A percentile compares a stretch with the other conserved stretches of the same genome.
These are phyloP conservation scores for Chaetomium olivaceum DNA, from an alignment of 2,329 filamentous ascomycete genomes.

Conservation along the genomic window DNA sequence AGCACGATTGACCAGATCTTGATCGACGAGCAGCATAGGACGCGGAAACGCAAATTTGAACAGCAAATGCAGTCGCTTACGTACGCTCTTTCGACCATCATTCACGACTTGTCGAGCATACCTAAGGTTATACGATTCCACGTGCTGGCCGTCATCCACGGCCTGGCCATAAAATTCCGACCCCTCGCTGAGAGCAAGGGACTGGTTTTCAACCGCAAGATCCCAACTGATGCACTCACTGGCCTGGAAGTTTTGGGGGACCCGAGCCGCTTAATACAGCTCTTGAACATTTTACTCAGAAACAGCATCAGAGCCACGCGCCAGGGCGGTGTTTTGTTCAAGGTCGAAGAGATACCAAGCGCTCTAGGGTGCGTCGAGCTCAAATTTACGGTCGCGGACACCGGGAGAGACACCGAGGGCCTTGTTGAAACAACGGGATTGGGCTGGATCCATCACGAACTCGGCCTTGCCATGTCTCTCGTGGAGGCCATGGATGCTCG, in stretches of 20 bases:
- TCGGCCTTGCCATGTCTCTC: constrained; percentile 80
- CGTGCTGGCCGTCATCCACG: constrained; percentile 69
- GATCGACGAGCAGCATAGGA: no score
- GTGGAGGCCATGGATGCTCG: constrained; percentile 76
- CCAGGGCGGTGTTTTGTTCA: constrained; percentile 67
- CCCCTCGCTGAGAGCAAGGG: constrained; percentile 82
- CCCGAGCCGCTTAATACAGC: constrained; percentile 79
- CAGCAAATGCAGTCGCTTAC: constrained; percentile 45
- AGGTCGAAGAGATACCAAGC: constrained; percentile 64
- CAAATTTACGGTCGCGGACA: constrained; percentile 73
- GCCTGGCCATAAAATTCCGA: constrained; percentile 83
- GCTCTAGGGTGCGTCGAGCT: constrained; percentile 65
- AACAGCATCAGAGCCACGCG: constrained; percentile 77
- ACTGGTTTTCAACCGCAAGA: constrained; percentile 67
- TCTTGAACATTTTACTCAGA: constrained; percentile 76
- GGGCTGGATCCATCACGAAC: constrained; percentile 73
- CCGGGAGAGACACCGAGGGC: constrained; percentile 79
- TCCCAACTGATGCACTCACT: constrained; percentile 61
- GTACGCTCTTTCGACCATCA: constrained; percentile 79
- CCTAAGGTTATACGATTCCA: constrained; percentile 81
- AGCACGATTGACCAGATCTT: no score
- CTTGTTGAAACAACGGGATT: constrained; percentile 77
- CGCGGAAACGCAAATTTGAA: no score
- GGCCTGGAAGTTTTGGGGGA: constrained; percentile 83
- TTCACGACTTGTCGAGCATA: constrained; percentile 89